phyloP scores from a whole-genome alignment of 768 basidiomycete genomes.

The Gelatoporia subvermispora region DNA sequence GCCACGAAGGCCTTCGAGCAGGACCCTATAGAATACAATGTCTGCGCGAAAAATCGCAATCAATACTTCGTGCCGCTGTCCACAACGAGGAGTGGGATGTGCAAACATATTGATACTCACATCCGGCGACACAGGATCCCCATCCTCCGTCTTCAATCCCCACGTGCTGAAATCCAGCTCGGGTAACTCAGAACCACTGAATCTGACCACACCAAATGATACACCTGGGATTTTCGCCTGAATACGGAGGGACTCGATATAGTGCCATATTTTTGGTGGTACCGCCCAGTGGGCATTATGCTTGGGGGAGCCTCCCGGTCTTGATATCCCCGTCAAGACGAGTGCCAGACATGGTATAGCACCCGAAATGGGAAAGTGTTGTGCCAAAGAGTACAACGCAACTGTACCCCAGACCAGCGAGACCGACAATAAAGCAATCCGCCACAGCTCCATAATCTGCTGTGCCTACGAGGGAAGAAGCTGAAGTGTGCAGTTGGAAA shows the following conservation, averaged over 20 bases:
- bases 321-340: no score
- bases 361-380: no score
- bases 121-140: slow-evolving; percentile 8
- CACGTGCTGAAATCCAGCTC: slow-evolving; percentile 1
- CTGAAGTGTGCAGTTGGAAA: no score
- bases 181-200: background rate
- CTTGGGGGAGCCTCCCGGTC: no score
- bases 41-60: background rate
- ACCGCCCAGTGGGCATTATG: background rate
- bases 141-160: slow-evolving; percentile 10
- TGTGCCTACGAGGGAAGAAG: no score
- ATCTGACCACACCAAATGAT: slow-evolving; percentile 10
- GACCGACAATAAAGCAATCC: no score
- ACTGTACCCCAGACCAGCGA: no score
- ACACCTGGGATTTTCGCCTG: slow-evolving; percentile 10
- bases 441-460: no score
- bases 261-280: slow-evolving; percentile 5
- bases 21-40: background rate
- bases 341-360: no score
- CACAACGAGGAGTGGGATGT: background rate
- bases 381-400: no score
- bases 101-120: slow-evolving; percentile 1
- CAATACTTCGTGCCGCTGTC: background rate
- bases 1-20: background rate
- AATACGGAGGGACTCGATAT: slow-evolving; percentile 4